A percentile compares a stretch with the other conserved stretches of the same genome.
Conservation (phyloP, 805 yeast genomes). For the Metschnikowia lunata region DNA sequence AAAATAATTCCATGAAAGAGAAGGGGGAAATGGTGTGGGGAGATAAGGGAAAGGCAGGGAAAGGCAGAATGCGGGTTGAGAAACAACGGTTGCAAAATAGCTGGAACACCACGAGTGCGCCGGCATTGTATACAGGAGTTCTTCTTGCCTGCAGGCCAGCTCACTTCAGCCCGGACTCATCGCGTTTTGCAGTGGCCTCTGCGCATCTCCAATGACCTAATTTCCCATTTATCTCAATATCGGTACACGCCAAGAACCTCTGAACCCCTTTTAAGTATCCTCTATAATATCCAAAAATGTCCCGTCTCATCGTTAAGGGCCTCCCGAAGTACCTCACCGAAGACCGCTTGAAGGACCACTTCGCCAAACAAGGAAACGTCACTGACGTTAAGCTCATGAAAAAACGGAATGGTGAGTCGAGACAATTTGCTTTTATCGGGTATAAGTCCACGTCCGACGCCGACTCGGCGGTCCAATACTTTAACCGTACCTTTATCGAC, state of each 20-base stretch:
- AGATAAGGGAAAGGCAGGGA: too few species aligned
- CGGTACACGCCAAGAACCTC: too few species aligned
- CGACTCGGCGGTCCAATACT: slow-evolving; percentile 66
- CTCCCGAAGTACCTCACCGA: slow-evolving; percentile 77
- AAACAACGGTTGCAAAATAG: too few species aligned
- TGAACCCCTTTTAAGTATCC: not conserved
- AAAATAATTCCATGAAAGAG: slow-evolving; percentile 30
- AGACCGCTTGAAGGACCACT: slow-evolving; percentile 64
- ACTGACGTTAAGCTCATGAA: slow-evolving; percentile 87
- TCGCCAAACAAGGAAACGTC: slow-evolving; percentile 56
- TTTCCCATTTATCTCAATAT: too few species aligned
- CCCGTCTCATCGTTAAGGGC: slow-evolving; percentile 89
- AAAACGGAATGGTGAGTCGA: slow-evolving; percentile 77
- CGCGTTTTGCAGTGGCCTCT: too few species aligned
- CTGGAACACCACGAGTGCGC: too few species aligned
- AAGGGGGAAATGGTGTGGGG: too few species aligned
- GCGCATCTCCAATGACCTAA: too few species aligned
- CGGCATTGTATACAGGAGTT: too few species aligned
- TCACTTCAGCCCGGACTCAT: too few species aligned
- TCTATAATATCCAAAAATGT: slow-evolving; percentile 38
- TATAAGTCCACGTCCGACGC: slow-evolving; percentile 74
- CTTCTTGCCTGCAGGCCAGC: too few species aligned
- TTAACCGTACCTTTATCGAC: slow-evolving; percentile 74
- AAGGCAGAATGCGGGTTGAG: too few species aligned
- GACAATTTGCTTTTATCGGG: slow-evolving; percentile 93